A percentile compares a stretch with the other conserved stretches of the same genome.
Evolutionary conservation across 768 basidiomycete species (phyloP).

Genomic region (Tricholoma bakamatsutake): DNA sequence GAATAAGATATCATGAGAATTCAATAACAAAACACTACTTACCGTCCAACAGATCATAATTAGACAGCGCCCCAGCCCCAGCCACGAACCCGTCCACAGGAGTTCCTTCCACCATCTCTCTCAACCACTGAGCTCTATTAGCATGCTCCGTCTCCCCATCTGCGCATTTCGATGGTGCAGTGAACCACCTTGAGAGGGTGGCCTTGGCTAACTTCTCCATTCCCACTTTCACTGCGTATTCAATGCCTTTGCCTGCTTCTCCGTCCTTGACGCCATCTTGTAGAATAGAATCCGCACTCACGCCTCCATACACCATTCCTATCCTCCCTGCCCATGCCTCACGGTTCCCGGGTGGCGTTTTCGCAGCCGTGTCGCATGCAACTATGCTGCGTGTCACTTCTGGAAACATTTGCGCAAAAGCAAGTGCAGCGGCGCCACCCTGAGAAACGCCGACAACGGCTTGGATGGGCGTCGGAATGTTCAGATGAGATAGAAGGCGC

Average conservation of each 20-base stretch:
- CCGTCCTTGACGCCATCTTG: constrained; percentile 8
- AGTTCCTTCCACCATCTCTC: constrained; percentile 34
- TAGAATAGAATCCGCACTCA: constrained; percentile 5
- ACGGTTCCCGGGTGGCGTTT: constrained; percentile 39
- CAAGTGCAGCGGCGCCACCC: constrained; percentile 46
- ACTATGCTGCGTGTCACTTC: constrained; percentile 33
- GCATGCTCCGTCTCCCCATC: constrained; percentile 9
- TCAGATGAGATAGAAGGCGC: constrained; percentile 27
- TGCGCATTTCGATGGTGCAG: constrained; percentile 27
- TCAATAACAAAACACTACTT: neutral
- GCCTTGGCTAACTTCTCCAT: constrained; percentile 35
- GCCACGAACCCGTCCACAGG: constrained; percentile 37
- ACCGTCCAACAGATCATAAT: constrained; percentile 34
- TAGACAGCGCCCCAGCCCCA: constrained; percentile 39
- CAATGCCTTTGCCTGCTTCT: constrained; percentile 11
- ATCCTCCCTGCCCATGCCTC: constrained; percentile 46
- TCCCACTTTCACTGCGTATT: constrained; percentile 30
- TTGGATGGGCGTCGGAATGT: constrained; percentile 34
- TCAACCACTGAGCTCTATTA: constrained; percentile 22
- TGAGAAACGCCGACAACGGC: constrained; percentile 49
- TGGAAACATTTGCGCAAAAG: constrained; percentile 34
- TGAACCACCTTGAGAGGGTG: constrained; percentile 47
- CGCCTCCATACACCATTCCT: constrained; percentile 25
- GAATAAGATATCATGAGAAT: neutral
- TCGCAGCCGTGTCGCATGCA: constrained; percentile 42